phyloP scores from a whole-genome alignment of 2,329 filamentous ascomycete species.

The Dendryphion nanum region DNA sequence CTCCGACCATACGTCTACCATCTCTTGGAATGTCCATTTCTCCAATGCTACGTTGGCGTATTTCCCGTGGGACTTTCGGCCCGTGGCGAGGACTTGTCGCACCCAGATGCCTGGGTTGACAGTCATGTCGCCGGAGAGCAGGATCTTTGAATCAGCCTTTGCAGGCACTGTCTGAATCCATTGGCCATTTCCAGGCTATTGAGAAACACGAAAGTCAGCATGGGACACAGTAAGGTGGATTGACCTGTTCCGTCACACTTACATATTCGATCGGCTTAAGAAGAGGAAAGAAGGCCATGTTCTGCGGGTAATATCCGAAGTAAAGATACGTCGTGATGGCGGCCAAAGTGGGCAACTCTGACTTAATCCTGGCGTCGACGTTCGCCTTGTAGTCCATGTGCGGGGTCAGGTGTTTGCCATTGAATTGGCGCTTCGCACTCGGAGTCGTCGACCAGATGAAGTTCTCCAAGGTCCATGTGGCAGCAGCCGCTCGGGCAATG shows the following conservation, averaged over 20 bases:
- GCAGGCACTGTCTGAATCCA: slow-evolving; percentile 25
- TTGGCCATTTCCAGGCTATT: slow-evolving; percentile 17
- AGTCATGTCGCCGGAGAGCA: slow-evolving; percentile 27
- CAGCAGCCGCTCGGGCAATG: slow-evolving; percentile 43
- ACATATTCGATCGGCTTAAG: slow-evolving; percentile 24
- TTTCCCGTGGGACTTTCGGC: slow-evolving; percentile 17
- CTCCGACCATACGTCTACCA: slow-evolving; percentile 24
- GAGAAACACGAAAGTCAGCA: not conserved
- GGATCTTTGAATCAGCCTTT: slow-evolving; percentile 19
- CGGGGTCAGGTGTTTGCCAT: slow-evolving; percentile 35
- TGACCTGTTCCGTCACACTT: slow-evolving; percentile 1
- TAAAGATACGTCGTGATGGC: slow-evolving; percentile 28
- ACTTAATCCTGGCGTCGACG: slow-evolving; percentile 43
- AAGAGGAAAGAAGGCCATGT: slow-evolving; percentile 28
- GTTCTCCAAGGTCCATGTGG: slow-evolving; percentile 40
- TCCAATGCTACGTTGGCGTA: slow-evolving; percentile 26
- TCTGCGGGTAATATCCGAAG: slow-evolving; percentile 30
- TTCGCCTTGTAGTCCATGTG: slow-evolving; percentile 47
- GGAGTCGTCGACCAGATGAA: slow-evolving; percentile 50
- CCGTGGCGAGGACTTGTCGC: slow-evolving; percentile 20
- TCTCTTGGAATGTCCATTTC: slow-evolving; percentile 23
- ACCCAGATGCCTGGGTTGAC: slow-evolving; percentile 29
- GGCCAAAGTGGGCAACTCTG: slow-evolving; percentile 25
- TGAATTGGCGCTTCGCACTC: slow-evolving; percentile 27
- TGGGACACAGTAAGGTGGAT: not conserved